Percentiles rank a stretch among this genome's conserved stretches.
phyloP scores from a whole-genome alignment of 2,329 filamentous ascomycete genomes.

The Ophiostoma quercus region DNA sequence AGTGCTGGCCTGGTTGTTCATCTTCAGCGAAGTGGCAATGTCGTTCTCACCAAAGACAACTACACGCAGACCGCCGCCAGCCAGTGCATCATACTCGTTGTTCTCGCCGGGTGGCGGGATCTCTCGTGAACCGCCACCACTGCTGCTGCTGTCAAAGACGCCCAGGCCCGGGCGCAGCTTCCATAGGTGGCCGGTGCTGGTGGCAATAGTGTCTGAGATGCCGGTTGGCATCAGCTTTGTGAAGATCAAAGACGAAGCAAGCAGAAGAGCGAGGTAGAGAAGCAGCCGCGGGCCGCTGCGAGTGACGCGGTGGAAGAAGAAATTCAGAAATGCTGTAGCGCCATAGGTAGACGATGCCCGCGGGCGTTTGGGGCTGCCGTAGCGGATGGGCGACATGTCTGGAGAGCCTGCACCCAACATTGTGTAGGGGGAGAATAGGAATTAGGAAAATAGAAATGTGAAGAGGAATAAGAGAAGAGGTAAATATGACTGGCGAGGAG shows the following conservation, averaged over 20 bases:
- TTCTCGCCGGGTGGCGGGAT: constrained; percentile 14
- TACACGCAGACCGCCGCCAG: constrained; percentile 40
- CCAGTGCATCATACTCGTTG: constrained; percentile 23
- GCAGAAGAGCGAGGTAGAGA: constrained; percentile 29
- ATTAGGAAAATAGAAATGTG: neutral
- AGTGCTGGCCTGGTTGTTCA: constrained; percentile 27
- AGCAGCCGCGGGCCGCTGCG: constrained; percentile 32
- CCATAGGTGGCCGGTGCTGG: constrained; percentile 26
- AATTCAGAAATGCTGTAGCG: constrained; percentile 28
- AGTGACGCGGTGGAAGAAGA: constrained; percentile 32
- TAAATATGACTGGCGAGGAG: neutral
- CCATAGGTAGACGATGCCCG: neutral
- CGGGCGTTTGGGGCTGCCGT: constrained; percentile 1
- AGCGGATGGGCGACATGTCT: constrained; percentile 15
- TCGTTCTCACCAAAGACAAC: constrained; percentile 51
- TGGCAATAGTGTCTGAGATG: constrained; percentile 27
- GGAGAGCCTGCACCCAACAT: constrained; percentile 2
- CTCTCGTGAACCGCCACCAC: neutral
- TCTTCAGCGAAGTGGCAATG: constrained; percentile 33
- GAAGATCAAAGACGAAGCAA: constrained; percentile 29
- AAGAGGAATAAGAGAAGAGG: neutral
- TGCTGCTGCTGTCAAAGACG: neutral
- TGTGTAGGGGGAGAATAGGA: neutral
- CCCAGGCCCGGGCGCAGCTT: constrained; percentile 23
- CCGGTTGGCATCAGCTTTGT: constrained; percentile 28